Conservation (phyloP, 169 alveolate species). For the Babesia gibsoni region DNA sequence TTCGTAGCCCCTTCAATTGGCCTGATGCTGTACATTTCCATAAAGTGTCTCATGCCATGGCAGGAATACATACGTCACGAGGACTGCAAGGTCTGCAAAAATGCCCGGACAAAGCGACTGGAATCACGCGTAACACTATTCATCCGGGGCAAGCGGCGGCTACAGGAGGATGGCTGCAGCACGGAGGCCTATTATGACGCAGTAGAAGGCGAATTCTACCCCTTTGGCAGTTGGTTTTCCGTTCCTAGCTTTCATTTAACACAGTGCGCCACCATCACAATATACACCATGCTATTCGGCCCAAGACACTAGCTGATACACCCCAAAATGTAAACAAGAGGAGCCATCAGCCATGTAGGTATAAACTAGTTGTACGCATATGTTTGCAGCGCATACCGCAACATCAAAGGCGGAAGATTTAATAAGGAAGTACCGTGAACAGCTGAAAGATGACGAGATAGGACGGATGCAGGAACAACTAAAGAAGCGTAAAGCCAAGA, state of each 20-base stretch:
- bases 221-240: conserved; percentile 15
- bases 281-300: not conserved
- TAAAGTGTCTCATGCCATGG: too few relatives aligned
- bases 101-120: conserved; percentile 13
- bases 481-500: too few relatives aligned
- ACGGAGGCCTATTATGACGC: conserved; percentile 7
- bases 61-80: conserved; percentile 37
- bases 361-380: too few relatives aligned
- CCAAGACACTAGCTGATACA: too few relatives aligned
- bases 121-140: conserved; percentile 3
- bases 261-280: conserved; percentile 4
- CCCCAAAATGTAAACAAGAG: too few relatives aligned
- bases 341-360: too few relatives aligned
- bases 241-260: not conserved
- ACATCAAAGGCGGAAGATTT: too few relatives aligned
- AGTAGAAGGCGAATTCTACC: conserved; percentile 11
- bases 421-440: too few relatives aligned
- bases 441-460: too few relatives aligned
- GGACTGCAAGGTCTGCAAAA: conserved; percentile 36
- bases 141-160: not conserved
- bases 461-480: too few relatives aligned
- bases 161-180: not conserved
- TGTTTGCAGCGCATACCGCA: too few relatives aligned
- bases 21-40: conserved; percentile 14
- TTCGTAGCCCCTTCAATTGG: too few relatives aligned